A percentile compares a stretch with the other conserved stretches of the same genome.
Evolutionary conservation across 441 rosid species (phyloP).

Genomic region (Jatropha multifida): DNA sequence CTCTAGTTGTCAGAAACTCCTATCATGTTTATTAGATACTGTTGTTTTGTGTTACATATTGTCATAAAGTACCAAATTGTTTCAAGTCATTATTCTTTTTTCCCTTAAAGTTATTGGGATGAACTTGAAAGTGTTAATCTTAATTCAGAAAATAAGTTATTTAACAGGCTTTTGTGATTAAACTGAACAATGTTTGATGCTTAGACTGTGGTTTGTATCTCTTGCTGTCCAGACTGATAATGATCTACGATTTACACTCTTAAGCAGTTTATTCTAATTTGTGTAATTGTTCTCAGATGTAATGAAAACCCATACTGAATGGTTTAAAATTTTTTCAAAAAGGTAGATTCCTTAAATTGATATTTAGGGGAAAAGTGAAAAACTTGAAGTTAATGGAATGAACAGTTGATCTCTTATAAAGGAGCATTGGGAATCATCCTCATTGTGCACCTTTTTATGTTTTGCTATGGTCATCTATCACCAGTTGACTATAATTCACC

Average conservation of each 20-base stretch:
- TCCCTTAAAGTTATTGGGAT: neutral
- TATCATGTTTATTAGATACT: neutral
- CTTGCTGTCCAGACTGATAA: neutral
- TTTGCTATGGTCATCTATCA: conserved; percentile 11
- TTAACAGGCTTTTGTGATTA: neutral
- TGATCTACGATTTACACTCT: neutral
- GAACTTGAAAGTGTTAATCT: neutral
- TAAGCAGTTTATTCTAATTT: neutral
- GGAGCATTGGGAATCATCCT: conserved; percentile 15
- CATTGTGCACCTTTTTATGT: conserved; percentile 7
- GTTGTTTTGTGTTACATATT: neutral
- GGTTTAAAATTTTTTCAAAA: conserved; percentile 18
- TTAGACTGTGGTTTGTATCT: neutral
- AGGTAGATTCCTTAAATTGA: conserved; percentile 21
- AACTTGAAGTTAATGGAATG: neutral
- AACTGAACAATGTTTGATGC: no score
- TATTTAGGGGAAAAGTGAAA: conserved; percentile 3
- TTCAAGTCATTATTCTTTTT: neutral
- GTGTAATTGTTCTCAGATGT: neutral
- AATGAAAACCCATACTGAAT: neutral
- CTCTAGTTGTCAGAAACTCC: neutral
- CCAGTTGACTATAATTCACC: conserved; percentile 18
- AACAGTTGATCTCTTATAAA: neutral
- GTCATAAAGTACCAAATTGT: neutral
- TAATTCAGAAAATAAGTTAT: neutral